Evolutionary conservation across 768 basidiomycete genomes (phyloP).

Genomic region (Panaeolus cyanescens): DNA sequence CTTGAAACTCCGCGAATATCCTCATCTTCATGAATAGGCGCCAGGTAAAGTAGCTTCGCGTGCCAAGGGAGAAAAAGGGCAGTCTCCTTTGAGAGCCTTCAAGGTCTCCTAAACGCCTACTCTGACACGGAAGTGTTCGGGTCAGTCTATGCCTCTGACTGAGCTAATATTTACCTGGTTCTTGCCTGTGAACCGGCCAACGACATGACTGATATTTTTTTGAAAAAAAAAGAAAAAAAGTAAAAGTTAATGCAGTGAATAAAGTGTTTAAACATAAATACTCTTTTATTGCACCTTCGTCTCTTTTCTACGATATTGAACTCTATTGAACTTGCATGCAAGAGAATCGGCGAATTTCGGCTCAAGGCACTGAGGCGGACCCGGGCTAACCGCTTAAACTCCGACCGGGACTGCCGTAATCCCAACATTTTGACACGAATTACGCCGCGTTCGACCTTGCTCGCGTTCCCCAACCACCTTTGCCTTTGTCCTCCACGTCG

Average conservation of each 20-base stretch:
- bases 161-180: too few relatives aligned
- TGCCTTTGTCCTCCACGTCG: conserved; percentile 12
- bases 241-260: not conserved
- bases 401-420: conserved; percentile 23
- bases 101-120: too few relatives aligned
- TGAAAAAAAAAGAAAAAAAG: not conserved
- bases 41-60: not conserved
- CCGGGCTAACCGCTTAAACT: conserved; percentile 26
- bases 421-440: conserved; percentile 23
- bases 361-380: conserved; percentile 4
- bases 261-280: too few relatives aligned
- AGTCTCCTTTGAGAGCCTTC: not conserved
- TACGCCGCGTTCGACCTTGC: conserved; percentile 7
- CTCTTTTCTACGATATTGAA: too few relatives aligned
- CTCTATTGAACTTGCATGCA: not conserved
- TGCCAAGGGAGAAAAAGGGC: not conserved
- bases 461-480: conserved; percentile 3
- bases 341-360: conserved; percentile 19
- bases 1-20: not conserved
- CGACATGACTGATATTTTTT: not conserved
- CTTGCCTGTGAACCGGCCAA: too few relatives aligned
- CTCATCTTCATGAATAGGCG: not conserved
- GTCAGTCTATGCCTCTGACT: too few relatives aligned
- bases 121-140: not conserved
- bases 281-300: too few relatives aligned